Conservation (phyloP, 78 protist genomes). For the Salpingoeca rosetta region DNA sequence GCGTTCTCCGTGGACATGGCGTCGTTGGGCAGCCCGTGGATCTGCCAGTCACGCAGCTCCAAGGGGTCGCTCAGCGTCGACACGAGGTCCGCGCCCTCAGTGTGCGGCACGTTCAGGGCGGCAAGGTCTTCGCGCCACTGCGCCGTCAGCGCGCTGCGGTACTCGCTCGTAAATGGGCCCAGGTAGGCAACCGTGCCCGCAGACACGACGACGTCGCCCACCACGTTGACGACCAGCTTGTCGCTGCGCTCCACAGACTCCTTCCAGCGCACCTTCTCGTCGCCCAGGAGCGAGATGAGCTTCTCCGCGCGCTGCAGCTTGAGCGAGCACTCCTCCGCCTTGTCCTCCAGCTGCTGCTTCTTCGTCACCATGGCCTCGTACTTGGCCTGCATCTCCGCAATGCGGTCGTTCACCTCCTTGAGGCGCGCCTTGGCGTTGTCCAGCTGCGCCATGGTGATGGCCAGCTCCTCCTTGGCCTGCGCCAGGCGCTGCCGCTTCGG, state of each 20-base stretch:
- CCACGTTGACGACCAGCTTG: background rate
- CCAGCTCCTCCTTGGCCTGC: constrained; percentile 43
- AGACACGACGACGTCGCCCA: constrained; percentile 62
- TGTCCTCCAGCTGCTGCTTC: constrained; percentile 40
- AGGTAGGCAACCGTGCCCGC: constrained; percentile 67
- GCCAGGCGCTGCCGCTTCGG: constrained; percentile 55
- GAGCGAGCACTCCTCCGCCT: constrained; percentile 24
- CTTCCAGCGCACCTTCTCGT: constrained; percentile 67
- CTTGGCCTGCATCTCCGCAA: constrained; percentile 42
- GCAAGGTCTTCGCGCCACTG: constrained; percentile 44
- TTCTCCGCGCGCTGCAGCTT: constrained; percentile 62
- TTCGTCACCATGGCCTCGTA: constrained; percentile 16
- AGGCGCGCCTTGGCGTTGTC: constrained; percentile 33
- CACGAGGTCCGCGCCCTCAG: background rate
- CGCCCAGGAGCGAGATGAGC: constrained; percentile 63
- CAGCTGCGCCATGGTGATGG: constrained; percentile 23
- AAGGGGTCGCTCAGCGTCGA: constrained; percentile 56
- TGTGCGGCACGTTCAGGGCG: constrained; percentile 20
- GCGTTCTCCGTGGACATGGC: constrained; percentile 67
- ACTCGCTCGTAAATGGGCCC: constrained; percentile 69
- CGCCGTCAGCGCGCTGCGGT: constrained; percentile 14
- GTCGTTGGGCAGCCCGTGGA: constrained; percentile 76
- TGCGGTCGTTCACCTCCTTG: constrained; percentile 30
- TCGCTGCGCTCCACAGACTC: constrained; percentile 23
- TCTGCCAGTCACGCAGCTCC: constrained; percentile 48